These are phyloP conservation scores for Canavalia ensiformis DNA, from an alignment of 306 rosid genomes.

Conservation along the genomic window DNA sequence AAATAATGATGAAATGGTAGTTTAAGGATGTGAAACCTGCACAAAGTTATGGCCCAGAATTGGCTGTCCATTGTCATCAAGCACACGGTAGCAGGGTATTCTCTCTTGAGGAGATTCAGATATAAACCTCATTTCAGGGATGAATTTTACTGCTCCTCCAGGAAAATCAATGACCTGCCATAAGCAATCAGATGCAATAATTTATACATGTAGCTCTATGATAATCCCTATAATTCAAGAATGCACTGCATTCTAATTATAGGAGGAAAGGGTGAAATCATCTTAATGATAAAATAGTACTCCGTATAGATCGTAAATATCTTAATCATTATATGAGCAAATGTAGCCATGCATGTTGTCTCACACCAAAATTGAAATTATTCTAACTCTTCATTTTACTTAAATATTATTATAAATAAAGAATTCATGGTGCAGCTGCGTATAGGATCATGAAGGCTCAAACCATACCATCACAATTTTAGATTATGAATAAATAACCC, in stretches of 20 bases:
- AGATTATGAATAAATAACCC: background rate
- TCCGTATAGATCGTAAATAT: background rate
- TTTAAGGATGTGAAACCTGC: slow-evolving; percentile 59
- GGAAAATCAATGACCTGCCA: slow-evolving; percentile 75
- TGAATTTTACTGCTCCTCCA: slow-evolving; percentile 73
- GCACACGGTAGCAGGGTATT: slow-evolving; percentile 75
- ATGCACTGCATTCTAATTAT: background rate
- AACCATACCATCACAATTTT: background rate
- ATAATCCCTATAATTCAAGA: background rate
- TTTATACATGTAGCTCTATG: background rate
- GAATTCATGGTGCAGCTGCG: background rate
- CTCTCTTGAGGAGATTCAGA: slow-evolving; percentile 64
- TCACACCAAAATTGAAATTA: slow-evolving; percentile 16
- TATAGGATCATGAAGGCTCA: background rate
- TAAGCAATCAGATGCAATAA: slow-evolving; percentile 31
- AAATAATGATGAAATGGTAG: background rate
- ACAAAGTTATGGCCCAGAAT: slow-evolving; percentile 51
- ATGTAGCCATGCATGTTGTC: background rate
- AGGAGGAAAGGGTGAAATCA: background rate
- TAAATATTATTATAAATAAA: background rate
- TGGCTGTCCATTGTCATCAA: slow-evolving; percentile 71
- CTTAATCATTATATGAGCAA: background rate
- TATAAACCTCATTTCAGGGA: slow-evolving; percentile 67
- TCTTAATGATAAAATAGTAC: background rate
- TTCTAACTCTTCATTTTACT: background rate